Percentiles rank a stretch among this genome's conserved stretches.
These are phyloP conservation scores for Amanita fuliginea DNA, from an alignment of 768 basidiomycete species.

Conservation along the genomic window DNA sequence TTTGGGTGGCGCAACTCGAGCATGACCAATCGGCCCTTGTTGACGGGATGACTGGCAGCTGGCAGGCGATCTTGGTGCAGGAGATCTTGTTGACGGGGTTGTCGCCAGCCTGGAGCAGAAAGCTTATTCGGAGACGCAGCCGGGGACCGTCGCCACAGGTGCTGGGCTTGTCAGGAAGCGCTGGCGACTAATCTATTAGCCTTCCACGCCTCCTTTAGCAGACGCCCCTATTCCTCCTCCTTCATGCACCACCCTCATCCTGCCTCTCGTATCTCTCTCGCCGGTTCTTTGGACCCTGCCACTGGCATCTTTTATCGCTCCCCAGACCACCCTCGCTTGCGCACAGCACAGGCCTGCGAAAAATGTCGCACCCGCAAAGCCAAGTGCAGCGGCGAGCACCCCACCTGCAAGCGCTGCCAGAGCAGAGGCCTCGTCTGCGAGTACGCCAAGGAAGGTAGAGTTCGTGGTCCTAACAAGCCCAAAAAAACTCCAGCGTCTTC, in stretches of 20 bases:
- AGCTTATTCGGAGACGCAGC: no score
- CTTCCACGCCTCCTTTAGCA: background rate
- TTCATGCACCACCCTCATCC: no score
- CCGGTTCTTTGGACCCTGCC: slow-evolving; percentile 50
- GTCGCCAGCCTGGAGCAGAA: no score
- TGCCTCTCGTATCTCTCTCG: slow-evolving; percentile 22
- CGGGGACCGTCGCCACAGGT: background rate
- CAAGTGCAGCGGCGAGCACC: slow-evolving; percentile 71
- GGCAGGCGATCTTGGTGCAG: no score
- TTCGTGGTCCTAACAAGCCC: slow-evolving; percentile 51
- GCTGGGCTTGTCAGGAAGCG: background rate
- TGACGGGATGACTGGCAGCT: background rate
- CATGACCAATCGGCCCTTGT: background rate
- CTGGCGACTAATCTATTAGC: background rate
- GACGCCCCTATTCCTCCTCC: no score
- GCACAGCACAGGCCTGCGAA: slow-evolving; percentile 69
- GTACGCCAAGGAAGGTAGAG: slow-evolving; percentile 56
- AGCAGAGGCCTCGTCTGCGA: slow-evolving; percentile 48
- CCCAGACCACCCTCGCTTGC: slow-evolving; percentile 51
- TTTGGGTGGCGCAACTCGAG: no score
- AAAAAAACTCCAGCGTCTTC: slow-evolving; percentile 16
- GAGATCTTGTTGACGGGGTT: no score
- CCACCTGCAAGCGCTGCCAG: slow-evolving; percentile 55
- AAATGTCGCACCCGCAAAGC: slow-evolving; percentile 65
- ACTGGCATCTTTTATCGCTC: slow-evolving; percentile 61